Conservation (phyloP, 2,329 filamentous ascomycete species). For the Aspergillus intermedius region DNA sequence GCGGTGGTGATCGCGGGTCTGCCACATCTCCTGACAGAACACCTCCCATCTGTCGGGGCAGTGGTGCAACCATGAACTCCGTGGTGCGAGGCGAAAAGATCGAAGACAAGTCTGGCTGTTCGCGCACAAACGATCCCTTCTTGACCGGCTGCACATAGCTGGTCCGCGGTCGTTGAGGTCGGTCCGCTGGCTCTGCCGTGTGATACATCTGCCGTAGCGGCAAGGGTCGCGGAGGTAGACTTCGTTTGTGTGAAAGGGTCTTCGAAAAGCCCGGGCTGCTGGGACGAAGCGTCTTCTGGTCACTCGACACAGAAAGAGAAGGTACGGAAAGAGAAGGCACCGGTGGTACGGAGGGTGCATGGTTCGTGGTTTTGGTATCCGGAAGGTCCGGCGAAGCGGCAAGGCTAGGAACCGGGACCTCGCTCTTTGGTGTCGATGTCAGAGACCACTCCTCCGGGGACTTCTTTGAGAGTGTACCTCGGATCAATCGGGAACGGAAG, state of each 20-base stretch:
- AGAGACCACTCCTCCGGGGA: slow-evolving; percentile 32
- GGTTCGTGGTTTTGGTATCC: slow-evolving; percentile 12
- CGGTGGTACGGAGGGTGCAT: slow-evolving; percentile 17
- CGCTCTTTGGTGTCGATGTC: slow-evolving; percentile 23
- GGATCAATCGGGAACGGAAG: slow-evolving; percentile 44
- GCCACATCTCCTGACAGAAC: slow-evolving; percentile 14
- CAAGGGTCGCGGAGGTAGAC: slow-evolving; percentile 30
- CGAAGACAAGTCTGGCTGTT: slow-evolving; percentile 29
- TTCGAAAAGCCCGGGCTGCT: slow-evolving; percentile 17
- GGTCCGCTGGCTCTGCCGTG: slow-evolving; percentile 7
- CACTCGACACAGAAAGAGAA: slow-evolving; percentile 20
- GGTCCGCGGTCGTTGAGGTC: slow-evolving; percentile 13
- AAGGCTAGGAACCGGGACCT: neutral
- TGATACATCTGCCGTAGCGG: slow-evolving; percentile 34
- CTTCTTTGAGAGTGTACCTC: slow-evolving; percentile 24
- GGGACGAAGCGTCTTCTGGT: slow-evolving; percentile 19
- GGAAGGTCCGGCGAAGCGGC: slow-evolving; percentile 9
- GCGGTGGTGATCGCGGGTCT: slow-evolving; percentile 37
- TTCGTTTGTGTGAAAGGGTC: slow-evolving; percentile 25
- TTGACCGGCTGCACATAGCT: slow-evolving; percentile 22
- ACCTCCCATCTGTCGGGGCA: slow-evolving; percentile 29
- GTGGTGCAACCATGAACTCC: slow-evolving; percentile 36
- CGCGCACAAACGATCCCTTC: slow-evolving; percentile 34
- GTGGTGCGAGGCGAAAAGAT: slow-evolving; percentile 42
- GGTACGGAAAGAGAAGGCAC: slow-evolving; percentile 18